phyloP scores from a whole-genome alignment of 1,284 basidiomycete genomes.

The Austroboletus niveus region DNA sequence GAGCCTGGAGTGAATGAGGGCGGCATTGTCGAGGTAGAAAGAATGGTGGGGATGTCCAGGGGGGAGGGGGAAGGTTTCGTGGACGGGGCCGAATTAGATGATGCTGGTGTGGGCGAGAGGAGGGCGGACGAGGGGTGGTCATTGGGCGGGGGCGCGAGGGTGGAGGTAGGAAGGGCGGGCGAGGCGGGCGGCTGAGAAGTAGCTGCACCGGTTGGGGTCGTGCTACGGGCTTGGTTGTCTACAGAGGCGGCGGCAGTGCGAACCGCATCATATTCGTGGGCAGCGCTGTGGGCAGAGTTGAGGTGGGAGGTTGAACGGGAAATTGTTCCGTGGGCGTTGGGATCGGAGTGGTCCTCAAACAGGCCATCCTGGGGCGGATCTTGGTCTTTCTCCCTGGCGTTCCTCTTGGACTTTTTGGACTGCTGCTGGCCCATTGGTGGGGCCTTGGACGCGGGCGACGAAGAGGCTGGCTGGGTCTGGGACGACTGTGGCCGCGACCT shows the following conservation, averaged over 20 bases:
- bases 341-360: conserved; percentile 20
- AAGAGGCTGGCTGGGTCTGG: conserved; percentile 41
- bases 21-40: conserved; percentile 52
- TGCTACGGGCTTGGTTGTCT: conserved; percentile 44
- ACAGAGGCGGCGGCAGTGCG: conserved; percentile 46
- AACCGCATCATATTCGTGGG: conserved; percentile 35
- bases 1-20: conserved; percentile 48
- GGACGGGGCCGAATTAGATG: conserved; percentile 37
- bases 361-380: conserved; percentile 34
- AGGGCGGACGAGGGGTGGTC: conserved; percentile 29
- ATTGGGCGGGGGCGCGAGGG: conserved; percentile 30
- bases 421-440: conserved; percentile 72
- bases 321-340: conserved; percentile 34
- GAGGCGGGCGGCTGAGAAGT: conserved; percentile 31
- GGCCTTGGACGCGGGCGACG: conserved; percentile 29
- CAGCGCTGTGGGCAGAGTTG: conserved; percentile 35
- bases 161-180: conserved; percentile 23
- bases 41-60: conserved; percentile 79
- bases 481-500: conserved; percentile 71
- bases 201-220: conserved; percentile 29
- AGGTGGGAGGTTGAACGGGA: conserved; percentile 41
- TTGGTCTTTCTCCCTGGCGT: conserved; percentile 60
- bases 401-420: conserved; percentile 75
- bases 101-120: conserved; percentile 26
- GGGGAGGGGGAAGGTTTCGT: conserved; percentile 45